Evolutionary conservation across 2,329 filamentous ascomycete genomes (phyloP).

Genomic region (Aspergillus hortae): DNA sequence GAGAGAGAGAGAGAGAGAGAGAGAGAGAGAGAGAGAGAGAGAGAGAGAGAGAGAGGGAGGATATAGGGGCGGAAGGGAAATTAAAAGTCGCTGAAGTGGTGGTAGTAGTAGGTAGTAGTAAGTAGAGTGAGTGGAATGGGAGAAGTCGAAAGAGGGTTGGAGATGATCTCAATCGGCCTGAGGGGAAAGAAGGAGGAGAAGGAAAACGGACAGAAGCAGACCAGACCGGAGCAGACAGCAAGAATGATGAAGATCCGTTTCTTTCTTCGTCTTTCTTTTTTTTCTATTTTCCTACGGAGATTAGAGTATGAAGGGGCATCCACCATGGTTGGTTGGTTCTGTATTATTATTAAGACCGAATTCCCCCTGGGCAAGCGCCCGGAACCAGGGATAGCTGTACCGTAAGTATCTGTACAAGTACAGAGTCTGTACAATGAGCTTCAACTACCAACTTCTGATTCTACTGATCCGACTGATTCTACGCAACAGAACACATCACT

Average conservation of each 20-base stretch:
- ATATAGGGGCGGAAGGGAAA: conserved; percentile 10
- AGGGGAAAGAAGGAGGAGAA: conserved; percentile 5
- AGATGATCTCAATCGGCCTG: conserved; percentile 8
- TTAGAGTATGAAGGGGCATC: background rate
- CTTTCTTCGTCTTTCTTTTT: conserved; percentile 1
- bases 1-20: too few species aligned
- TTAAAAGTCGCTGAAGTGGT: conserved; percentile 6
- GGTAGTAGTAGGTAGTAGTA: background rate
- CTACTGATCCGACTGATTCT: too few species aligned
- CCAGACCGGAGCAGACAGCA: conserved; percentile 1
- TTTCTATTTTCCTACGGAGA: background rate
- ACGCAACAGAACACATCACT: too few species aligned
- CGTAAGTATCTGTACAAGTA: background rate
- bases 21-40: too few species aligned
- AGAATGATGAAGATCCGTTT: conserved; percentile 3
- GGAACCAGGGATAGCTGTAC: conserved; percentile 10
- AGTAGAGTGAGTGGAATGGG: conserved; percentile 1
- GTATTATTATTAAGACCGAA: too few species aligned
- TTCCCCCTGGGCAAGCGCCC: conserved; percentile 19
- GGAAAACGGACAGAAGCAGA: background rate
- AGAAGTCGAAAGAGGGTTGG: conserved; percentile 7
- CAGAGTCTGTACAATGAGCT: too few species aligned
- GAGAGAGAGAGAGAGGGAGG: conserved; percentile 10
- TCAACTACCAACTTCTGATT: too few species aligned
- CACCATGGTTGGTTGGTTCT: too few species aligned